phyloP scores from a whole-genome alignment of 352 stramenopile species.

The Peronospora destructor region DNA sequence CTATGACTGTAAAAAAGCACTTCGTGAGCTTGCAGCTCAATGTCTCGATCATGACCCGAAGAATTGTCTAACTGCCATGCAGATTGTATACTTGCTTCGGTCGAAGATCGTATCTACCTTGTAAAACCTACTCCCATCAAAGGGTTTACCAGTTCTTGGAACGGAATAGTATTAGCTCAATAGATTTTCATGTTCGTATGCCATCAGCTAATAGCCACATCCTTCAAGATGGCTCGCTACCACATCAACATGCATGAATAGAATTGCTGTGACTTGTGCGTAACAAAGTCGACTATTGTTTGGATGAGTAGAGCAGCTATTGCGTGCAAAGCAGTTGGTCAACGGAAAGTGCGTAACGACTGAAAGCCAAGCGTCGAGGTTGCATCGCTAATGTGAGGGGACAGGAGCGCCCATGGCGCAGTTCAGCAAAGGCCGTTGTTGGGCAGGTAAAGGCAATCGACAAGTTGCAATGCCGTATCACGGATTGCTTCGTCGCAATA shows the following conservation, averaged over 20 bases:
- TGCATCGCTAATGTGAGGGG: constrained; percentile 1
- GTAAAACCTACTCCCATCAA: constrained; percentile 15
- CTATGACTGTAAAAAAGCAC: constrained; percentile 28
- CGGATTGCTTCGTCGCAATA: constrained; percentile 17
- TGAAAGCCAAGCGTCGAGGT: constrained; percentile 23
- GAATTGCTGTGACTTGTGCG: no score
- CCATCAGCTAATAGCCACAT: no score
- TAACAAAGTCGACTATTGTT: not conserved
- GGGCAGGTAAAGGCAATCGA: constrained; percentile 14
- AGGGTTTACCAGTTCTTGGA: constrained; percentile 4
- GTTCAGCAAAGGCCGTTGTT: constrained; percentile 25
- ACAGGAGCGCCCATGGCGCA: no score
- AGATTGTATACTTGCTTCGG: constrained; percentile 40
- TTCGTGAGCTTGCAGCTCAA: constrained; percentile 30
- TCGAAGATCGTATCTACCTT: constrained; percentile 38
- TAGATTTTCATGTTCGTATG: constrained; percentile 16
- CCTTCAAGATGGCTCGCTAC: constrained; percentile 6
- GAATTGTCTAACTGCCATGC: constrained; percentile 37
- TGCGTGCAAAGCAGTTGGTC: constrained; percentile 8
- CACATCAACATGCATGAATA: not conserved
- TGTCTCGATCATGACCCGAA: constrained; percentile 36
- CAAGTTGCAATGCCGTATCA: constrained; percentile 14
- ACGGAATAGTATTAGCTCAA: constrained; percentile 12
- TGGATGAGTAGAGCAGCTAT: constrained; percentile 16
- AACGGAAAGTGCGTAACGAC: constrained; percentile 21